Evolutionary conservation across 495 filamentous ascomycete genomes (phyloP).

Genomic region (Xylaria sp.): DNA sequence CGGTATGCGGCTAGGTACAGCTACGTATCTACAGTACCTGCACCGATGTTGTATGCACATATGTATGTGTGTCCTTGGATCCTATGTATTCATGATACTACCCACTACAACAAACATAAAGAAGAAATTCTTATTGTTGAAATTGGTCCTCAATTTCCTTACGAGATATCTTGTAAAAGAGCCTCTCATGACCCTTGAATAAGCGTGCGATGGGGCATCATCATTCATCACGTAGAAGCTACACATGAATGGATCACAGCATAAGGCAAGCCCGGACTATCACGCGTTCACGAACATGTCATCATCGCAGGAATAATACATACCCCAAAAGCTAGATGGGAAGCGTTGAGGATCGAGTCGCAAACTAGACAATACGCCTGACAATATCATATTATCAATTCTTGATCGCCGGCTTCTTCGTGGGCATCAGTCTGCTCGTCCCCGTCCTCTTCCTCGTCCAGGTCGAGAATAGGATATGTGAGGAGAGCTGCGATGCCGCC

Average conservation of each 20-base stretch:
- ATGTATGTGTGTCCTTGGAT: too few relatives aligned
- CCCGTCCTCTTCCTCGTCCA: conserved; percentile 74
- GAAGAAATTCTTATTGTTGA: background rate
- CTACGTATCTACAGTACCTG: too few relatives aligned
- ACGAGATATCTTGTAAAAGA: background rate
- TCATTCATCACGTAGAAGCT: background rate
- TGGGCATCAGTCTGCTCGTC: conserved; percentile 45
- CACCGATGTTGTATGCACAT: too few relatives aligned
- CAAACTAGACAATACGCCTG: background rate
- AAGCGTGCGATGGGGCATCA: background rate
- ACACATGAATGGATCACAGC: background rate
- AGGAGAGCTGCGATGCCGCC: conserved; percentile 90
- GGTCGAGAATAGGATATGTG: conserved; percentile 82
- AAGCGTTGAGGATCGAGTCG: background rate
- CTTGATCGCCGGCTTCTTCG: conserved; percentile 34
- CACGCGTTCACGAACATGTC: background rate
- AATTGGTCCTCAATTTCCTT: background rate
- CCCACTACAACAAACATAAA: background rate
- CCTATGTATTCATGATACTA: too few relatives aligned
- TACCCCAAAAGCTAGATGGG: background rate
- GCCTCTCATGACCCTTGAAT: background rate
- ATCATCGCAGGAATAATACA: background rate
- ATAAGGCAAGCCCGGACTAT: background rate
- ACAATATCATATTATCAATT: conserved; percentile 49
- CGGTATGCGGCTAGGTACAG: too few relatives aligned